phyloP scores from a whole-genome alignment of 2,329 filamentous ascomycete genomes.

The Colletotrichum costaricense region DNA sequence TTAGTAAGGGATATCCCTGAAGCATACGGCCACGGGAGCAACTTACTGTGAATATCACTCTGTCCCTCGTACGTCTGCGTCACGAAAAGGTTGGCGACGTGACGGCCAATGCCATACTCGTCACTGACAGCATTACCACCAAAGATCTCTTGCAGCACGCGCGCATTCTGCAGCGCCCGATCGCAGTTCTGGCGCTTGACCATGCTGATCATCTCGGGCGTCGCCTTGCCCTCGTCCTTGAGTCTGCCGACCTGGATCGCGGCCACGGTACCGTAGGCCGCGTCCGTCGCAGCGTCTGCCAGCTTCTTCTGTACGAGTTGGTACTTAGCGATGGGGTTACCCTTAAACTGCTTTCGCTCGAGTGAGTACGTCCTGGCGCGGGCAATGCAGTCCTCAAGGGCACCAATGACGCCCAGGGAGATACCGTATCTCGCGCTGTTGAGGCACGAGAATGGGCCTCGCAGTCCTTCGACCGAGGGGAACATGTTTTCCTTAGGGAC shows the following conservation, averaged over 20 bases:
- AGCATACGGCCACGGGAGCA: background rate
- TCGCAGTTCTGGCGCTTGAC: slow-evolving; percentile 99
- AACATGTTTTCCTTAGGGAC: slow-evolving; percentile 95
- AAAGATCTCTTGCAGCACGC: slow-evolving; percentile 92
- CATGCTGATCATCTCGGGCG: slow-evolving; percentile 97
- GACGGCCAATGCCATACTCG: slow-evolving; percentile 93
- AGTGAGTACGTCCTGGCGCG: slow-evolving; percentile 88
- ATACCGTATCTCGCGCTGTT: slow-evolving; percentile 96
- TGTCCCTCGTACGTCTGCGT: slow-evolving; percentile 99
- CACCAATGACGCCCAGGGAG: slow-evolving; percentile 92
- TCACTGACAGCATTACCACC: slow-evolving; percentile 98
- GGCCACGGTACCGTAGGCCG: slow-evolving; percentile 89
- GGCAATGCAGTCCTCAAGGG: slow-evolving; percentile 89
- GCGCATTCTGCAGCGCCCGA: slow-evolving; percentile 81
- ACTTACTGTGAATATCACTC: slow-evolving; percentile 95
- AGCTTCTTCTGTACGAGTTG: slow-evolving; percentile 99
- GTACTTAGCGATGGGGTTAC: slow-evolving; percentile 93
- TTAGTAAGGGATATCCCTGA: background rate
- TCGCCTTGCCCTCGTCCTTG: slow-evolving; percentile 89
- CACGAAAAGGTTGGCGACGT: slow-evolving; percentile 96
- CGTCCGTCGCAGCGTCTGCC: slow-evolving; percentile 90
- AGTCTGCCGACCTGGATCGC: slow-evolving; percentile 90
- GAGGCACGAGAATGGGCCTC: slow-evolving; percentile 91
- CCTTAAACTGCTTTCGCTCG: slow-evolving; percentile 95
- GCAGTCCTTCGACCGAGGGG: slow-evolving; percentile 86